A percentile compares a stretch with the other conserved stretches of the same genome.
phyloP scores from a whole-genome alignment of 2,329 filamentous ascomycete species.

The Leptographium procerum region DNA sequence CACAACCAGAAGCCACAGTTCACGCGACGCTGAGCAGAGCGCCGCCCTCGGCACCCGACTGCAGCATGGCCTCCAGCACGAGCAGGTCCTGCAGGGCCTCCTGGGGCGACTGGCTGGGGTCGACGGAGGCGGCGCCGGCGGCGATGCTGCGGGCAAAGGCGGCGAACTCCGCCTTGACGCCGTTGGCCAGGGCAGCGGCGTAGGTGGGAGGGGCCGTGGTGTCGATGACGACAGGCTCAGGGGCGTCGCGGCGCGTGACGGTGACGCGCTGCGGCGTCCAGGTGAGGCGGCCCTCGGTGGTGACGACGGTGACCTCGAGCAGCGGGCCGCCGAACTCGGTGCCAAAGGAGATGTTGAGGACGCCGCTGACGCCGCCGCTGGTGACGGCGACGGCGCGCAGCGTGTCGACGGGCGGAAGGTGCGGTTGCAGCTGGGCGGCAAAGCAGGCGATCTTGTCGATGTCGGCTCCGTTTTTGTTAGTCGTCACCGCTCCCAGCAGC shows the following conservation, averaged over 20 bases:
- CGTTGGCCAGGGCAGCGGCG: constrained; percentile 9
- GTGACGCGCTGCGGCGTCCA: constrained; percentile 16
- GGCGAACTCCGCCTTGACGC: constrained; percentile 19
- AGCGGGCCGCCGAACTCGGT: constrained; percentile 20
- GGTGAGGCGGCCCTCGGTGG: constrained; percentile 17
- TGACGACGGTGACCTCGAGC: constrained; percentile 17
- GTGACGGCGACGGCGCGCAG: constrained; percentile 40
- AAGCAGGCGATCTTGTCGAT: constrained; percentile 35
- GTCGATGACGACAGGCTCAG: constrained; percentile 5
- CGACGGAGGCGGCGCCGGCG: constrained; percentile 10
- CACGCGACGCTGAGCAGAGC: background rate
- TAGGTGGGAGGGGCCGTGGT: constrained; percentile 6
- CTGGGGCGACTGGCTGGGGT: constrained; percentile 16
- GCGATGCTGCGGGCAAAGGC: constrained; percentile 18
- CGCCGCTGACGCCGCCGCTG: constrained; percentile 15
- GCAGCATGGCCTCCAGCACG: constrained; percentile 19
- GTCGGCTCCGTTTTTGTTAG: no score
- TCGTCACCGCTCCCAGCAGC: constrained; percentile 36
- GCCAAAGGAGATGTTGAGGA: constrained; percentile 18
- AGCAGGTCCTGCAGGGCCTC: constrained; percentile 21
- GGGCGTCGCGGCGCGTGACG: constrained; percentile 6
- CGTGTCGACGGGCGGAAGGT: constrained; percentile 56
- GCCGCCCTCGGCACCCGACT: constrained; percentile 15
- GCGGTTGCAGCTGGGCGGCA: constrained; percentile 39
- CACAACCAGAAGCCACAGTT: no score